Percentiles rank a stretch among this genome's conserved stretches.
phyloP scores from a whole-genome alignment of 495 filamentous ascomycete species.

The Pseudomonodictys pantanalensis region DNA sequence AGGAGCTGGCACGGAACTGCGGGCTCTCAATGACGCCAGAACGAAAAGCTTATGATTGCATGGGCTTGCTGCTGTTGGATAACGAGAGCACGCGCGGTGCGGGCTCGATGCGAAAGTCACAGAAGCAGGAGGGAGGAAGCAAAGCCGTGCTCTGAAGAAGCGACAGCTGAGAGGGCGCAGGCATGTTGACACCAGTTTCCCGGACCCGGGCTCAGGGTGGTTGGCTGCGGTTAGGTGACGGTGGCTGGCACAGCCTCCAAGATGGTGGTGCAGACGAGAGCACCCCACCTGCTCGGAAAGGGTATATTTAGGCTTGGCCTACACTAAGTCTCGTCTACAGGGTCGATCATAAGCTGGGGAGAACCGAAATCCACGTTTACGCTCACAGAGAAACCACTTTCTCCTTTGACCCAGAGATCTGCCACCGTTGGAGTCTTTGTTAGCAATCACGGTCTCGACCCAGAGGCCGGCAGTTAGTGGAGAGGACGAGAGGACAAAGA shows the following conservation, averaged over 20 bases:
- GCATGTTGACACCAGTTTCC: neutral
- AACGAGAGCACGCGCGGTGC: too few relatives aligned
- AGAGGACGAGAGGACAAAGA: too few relatives aligned
- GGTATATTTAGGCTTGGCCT: slow-evolving; percentile 29
- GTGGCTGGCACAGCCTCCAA: slow-evolving; percentile 24
- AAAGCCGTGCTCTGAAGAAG: neutral
- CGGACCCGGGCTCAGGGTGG: slow-evolving; percentile 21
- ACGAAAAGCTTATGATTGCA: neutral
- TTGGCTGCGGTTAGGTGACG: neutral
- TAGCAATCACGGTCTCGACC: too few relatives aligned
- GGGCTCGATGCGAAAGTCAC: too few relatives aligned
- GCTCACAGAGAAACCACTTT: too few relatives aligned
- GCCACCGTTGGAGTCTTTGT: too few relatives aligned
- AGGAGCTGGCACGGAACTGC: neutral
- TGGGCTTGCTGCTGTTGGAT: too few relatives aligned
- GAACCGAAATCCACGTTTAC: too few relatives aligned
- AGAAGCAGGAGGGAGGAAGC: neutral
- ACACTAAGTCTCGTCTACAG: neutral
- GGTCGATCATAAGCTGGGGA: slow-evolving; percentile 28
- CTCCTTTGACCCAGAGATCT: too few relatives aligned
- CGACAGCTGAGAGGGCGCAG: slow-evolving; percentile 3
- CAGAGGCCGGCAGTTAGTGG: too few relatives aligned
- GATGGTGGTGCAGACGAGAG: neutral
- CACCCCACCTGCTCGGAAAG: slow-evolving; percentile 23
- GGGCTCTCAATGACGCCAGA: neutral